Base-by-base conservation (phyloP, 2,329 filamentous ascomycete genomes). In the Dichotomopilus funicola region DNA sequence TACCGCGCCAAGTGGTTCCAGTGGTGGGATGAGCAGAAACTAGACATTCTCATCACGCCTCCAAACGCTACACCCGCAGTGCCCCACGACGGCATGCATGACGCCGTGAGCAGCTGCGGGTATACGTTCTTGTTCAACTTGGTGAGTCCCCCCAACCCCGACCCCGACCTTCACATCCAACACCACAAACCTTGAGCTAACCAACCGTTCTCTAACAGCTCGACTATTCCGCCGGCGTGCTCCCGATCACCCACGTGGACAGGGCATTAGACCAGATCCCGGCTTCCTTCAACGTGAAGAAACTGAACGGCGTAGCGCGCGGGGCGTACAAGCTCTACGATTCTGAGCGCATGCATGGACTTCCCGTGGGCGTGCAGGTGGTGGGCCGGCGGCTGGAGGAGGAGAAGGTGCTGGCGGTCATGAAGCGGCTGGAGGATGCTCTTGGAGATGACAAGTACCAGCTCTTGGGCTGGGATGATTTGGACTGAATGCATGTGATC, bases 111-210 rank as follows among this genome's bases (percentile, higher is more conserved):
- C 59, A 89, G 86, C 62, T 96, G 91, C 65, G 91, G 90, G 1
- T 96, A 97, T 67, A 96, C 91, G 0, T 96, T 96, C 68, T 72
- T 96, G 54, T 97, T 94, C 75, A 96, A 96, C 65, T 62, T 96
- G 65, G 86, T 88, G 73, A 71, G 82, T 73, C 6, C 41, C n/a
- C n/a, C n/a, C n/a, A n/a, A n/a, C n/a, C n/a, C n/a, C n/a, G n/a
- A n/a, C n/a, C n/a, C n/a, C n/a, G n/a, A 40, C 58, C 60, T 51
- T 63, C 11, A 9, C 4, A 54, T n/a, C 46, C 19, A 4, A 27
- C 19, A 27, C 19, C 19, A 27, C 19, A 27, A 27, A 27, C 19
- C 19, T 27, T 27, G 19, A 27, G 19, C 19, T 27, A 27, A 27
- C 19, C 3, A 27, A 27, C 2, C 19, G 19, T 27, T 27, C 3